Percentiles rank a stretch among this genome's conserved stretches.
phyloP scores from a whole-genome alignment of 495 filamentous ascomycete species.

The Podospora tetraspora region DNA sequence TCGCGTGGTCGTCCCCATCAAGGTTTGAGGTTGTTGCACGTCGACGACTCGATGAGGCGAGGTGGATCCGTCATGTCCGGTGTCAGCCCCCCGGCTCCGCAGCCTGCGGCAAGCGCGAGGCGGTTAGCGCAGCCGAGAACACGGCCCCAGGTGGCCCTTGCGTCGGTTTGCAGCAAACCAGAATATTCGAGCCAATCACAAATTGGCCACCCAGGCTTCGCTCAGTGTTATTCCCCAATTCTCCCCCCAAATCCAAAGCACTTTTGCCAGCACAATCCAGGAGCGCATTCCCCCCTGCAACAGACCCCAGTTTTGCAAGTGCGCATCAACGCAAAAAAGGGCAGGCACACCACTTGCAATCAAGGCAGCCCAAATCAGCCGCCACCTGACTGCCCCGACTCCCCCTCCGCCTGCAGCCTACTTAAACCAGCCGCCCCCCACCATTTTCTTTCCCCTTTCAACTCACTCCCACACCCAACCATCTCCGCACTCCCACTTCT shows the following conservation, averaged over 20 bases:
- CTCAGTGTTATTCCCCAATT: conserved; percentile 23
- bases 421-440: conserved; percentile 47
- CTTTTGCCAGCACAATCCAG: conserved; percentile 25
- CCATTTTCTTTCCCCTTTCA: conserved; percentile 45
- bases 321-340: conserved; percentile 29
- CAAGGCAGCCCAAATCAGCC: conserved; percentile 26
- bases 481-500: conserved; percentile 29
- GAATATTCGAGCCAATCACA: conserved; percentile 30
- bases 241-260: conserved; percentile 21
- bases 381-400: conserved; percentile 23
- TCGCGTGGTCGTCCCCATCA: not conserved
- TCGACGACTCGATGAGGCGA: not conserved
- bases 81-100: not conserved
- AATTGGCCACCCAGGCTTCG: conserved; percentile 19
- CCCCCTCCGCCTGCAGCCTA: conserved; percentile 23
- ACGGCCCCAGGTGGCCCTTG: conserved; percentile 19
- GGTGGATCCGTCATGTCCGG: not conserved
- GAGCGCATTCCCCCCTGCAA: conserved; percentile 30
- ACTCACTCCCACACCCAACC: conserved; percentile 31
- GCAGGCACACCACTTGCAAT: not conserved
- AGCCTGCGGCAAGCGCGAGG: conserved; percentile 8
- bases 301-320: conserved; percentile 30
- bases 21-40: not conserved
- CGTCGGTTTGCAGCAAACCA: conserved; percentile 10
- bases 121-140: conserved; percentile 8